Percentiles rank a stretch among this genome's conserved stretches.
Evolutionary conservation across 2,329 filamentous ascomycete genomes (phyloP).

Genomic region (Hypoxylon sp.): DNA sequence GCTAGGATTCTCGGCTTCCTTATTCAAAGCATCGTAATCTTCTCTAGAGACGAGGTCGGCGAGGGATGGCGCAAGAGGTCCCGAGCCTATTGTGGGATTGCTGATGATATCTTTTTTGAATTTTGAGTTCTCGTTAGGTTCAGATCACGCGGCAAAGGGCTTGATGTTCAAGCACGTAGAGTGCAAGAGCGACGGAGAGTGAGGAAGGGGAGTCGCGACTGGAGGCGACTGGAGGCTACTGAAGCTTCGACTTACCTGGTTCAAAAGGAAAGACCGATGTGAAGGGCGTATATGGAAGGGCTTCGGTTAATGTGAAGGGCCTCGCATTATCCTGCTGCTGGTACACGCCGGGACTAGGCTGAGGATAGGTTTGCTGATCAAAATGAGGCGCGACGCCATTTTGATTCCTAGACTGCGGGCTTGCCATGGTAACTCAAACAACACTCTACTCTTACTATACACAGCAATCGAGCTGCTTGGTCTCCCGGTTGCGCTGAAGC

Average conservation of each 20-base stretch:
- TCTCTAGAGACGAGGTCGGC: constrained; percentile 65
- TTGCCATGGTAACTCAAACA: constrained; percentile 48
- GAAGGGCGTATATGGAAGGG: constrained; percentile 85
- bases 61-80: constrained; percentile 66
- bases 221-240: constrained; percentile 15
- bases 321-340: constrained; percentile 46
- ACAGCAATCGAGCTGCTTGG: constrained; percentile 31
- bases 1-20: constrained; percentile 72
- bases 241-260: constrained; percentile 68
- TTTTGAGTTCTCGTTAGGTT: constrained; percentile 39
- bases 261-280: constrained; percentile 85
- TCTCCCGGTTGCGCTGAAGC: constrained; percentile 27
- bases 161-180: constrained; percentile 2
- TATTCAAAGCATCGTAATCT: constrained; percentile 78
- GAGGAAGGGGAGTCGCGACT: constrained; percentile 35
- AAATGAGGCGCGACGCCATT: constrained; percentile 51
- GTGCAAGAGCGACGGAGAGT: constrained; percentile 23
- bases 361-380: constrained; percentile 45
- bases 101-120: constrained; percentile 74
- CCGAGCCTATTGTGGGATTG: constrained; percentile 72
- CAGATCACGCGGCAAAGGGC: constrained; percentile 20
- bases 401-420: constrained; percentile 44
- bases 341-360: constrained; percentile 17
- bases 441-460: constrained; percentile 27
- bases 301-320: constrained; percentile 78